Evolutionary conservation across 2,329 filamentous ascomycete species (phyloP).

Genomic region (Fusarium virguliforme): DNA sequence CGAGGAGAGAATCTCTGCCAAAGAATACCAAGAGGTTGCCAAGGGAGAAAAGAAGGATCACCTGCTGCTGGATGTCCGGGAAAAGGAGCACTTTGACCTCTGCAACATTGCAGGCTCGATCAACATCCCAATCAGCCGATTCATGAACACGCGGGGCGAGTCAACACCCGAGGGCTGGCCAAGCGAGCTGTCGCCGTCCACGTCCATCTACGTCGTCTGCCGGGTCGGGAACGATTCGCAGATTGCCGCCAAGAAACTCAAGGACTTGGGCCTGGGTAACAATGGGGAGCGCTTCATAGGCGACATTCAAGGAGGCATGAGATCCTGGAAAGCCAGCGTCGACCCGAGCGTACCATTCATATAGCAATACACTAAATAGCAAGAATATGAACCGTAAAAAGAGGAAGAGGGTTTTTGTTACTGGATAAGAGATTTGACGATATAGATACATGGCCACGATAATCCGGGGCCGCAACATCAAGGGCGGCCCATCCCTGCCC

Average conservation of each 20-base stretch:
- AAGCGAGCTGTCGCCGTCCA: constrained; percentile 56
- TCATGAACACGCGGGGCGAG: constrained; percentile 67
- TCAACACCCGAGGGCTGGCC: constrained; percentile 59
- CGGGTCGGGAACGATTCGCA: constrained; percentile 86
- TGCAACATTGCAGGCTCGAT: constrained; percentile 82
- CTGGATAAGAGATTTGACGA: constrained; percentile 50
- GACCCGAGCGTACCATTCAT: constrained; percentile 72
- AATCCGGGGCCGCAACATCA: constrained; percentile 37
- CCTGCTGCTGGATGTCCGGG: constrained; percentile 85
- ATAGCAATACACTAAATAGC: constrained; percentile 48
- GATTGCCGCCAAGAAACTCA: constrained; percentile 75
- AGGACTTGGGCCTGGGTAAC: constrained; percentile 71
- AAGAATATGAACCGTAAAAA: constrained; percentile 33
- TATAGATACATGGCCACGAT: constrained; percentile 51
- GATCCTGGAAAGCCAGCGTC: constrained; percentile 79
- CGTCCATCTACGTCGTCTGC: constrained; percentile 80
- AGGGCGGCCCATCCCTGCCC: constrained; percentile 36
- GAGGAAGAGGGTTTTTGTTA: constrained; percentile 34
- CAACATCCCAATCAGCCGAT: constrained; percentile 74
- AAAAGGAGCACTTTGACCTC: constrained; percentile 87
- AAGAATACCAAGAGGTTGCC: constrained; percentile 67
- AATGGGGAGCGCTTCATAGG: constrained; percentile 72
- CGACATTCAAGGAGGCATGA: constrained; percentile 81
- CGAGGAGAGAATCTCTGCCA: constrained; percentile 78
- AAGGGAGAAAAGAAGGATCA: constrained; percentile 56